Conservation (phyloP, 2,329 filamentous ascomycete genomes). For the Phaeosphaeria sp. region DNA sequence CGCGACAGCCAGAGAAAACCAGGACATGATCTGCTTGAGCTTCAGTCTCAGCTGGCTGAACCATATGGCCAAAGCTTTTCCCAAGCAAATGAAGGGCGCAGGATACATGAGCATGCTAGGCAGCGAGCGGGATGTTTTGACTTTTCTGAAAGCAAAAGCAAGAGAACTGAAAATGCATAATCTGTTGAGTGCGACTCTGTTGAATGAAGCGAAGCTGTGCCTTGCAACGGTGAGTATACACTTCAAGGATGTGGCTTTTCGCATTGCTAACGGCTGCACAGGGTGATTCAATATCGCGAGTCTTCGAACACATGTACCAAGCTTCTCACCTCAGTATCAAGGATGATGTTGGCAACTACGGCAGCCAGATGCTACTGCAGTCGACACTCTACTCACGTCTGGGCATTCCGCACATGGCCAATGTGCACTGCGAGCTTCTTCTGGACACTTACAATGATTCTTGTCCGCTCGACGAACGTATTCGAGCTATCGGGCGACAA, state of each 20-base stretch:
- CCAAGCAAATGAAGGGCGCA: conserved; percentile 72
- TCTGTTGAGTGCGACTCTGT: conserved; percentile 79
- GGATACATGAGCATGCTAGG: conserved; percentile 77
- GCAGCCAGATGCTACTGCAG: conserved; percentile 74
- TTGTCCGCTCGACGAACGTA: conserved; percentile 75
- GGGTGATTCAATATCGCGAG: conserved; percentile 65
- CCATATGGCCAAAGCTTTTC: conserved; percentile 88
- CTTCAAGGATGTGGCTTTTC: not conserved
- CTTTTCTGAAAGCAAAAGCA: conserved; percentile 84
- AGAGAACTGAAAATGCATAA: conserved; percentile 87
- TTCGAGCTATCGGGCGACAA: conserved; percentile 75
- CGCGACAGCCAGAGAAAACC: conserved; percentile 90
- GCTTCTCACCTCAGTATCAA: conserved; percentile 83
- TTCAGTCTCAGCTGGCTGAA: conserved; percentile 96
- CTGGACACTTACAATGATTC: conserved; percentile 72
- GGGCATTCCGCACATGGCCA: conserved; percentile 66
- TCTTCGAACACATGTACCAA: conserved; percentile 81
- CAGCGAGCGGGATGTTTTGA: conserved; percentile 79
- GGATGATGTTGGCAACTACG: conserved; percentile 76
- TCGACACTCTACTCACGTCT: conserved; percentile 79
- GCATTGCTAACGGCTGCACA: conserved; percentile 31
- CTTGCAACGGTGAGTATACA: conserved; percentile 71
- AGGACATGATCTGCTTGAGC: conserved; percentile 90
- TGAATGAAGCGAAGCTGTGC: conserved; percentile 84
- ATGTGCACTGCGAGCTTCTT: conserved; percentile 74